Evolutionary conservation across 352 stramenopile species (phyloP).

Genomic region (Phytophthora ohioensis): DNA sequence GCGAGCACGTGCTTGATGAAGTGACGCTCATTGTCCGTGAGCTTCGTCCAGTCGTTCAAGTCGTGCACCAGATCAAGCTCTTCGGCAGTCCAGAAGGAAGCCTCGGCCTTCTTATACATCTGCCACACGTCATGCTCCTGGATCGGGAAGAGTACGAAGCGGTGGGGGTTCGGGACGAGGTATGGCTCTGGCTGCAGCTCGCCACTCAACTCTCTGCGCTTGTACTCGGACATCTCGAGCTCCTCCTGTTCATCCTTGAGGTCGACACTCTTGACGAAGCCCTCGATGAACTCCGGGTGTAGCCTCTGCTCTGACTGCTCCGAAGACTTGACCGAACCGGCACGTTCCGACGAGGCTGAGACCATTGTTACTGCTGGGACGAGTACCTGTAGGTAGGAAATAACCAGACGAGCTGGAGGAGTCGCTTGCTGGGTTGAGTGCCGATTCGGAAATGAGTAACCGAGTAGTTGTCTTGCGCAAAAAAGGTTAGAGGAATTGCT

Average conservation of each 20-base stretch:
- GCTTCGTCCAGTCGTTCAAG: slow-evolving; percentile 93
- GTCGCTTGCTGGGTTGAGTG: slow-evolving; percentile 26
- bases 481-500: background rate
- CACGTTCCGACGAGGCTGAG: slow-evolving; percentile 35
- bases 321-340: slow-evolving; percentile 15
- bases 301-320: slow-evolving; percentile 39
- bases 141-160: slow-evolving; percentile 99
- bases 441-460: slow-evolving; percentile 42
- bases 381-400: slow-evolving; percentile 2
- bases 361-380: slow-evolving; percentile 37
- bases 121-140: slow-evolving; percentile 97
- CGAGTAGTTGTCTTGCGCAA: background rate
- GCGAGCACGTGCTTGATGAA: slow-evolving; percentile 98
- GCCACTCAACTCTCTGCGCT: slow-evolving; percentile 86
- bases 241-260: slow-evolving; percentile 33
- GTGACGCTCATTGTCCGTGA: slow-evolving; percentile 96
- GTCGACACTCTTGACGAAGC: slow-evolving; percentile 21
- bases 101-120: slow-evolving; percentile 99
- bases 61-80: slow-evolving; percentile 98
- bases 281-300: slow-evolving; percentile 25
- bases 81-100: slow-evolving; percentile 99
- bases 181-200: slow-evolving; percentile 92
- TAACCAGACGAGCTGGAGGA: slow-evolving; percentile 2
- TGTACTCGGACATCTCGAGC: slow-evolving; percentile 82
- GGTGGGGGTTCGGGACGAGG: slow-evolving; percentile 94